Base-by-base conservation (phyloP, 495 filamentous ascomycete species). In the Darksidea phi region DNA sequence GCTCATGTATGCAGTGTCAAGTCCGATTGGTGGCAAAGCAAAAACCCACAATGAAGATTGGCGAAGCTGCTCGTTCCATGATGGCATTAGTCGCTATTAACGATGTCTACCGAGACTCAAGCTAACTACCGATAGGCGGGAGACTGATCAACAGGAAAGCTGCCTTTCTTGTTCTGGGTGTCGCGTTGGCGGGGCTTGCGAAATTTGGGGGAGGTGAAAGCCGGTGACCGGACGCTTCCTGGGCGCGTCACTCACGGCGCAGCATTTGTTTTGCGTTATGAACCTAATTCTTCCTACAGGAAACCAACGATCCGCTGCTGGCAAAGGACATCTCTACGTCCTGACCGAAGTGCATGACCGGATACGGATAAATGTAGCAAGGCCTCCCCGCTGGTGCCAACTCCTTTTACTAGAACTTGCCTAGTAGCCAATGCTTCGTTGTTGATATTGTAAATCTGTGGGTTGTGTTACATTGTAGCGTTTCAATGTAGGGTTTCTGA, bases 401-500 rank as follows among this genome's bases (percentile, higher is more conserved):
- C 41, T 43, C 18, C 41, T 43, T 43, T 43, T 43, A 20, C 41
- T 43, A 43, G 18, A 20, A 43, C 41, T 43, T 20, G 41, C 41
- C 41, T 20, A 43, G 41, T 43, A 43, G 41, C 41, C 41, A 43
- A 43, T 43, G 18, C 13, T 43, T 20, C 41, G 41, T 43, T 43
- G 18, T 20, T 43, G 41, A 43, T 20, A 20, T 43, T 43, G 41
- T 43, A 20, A 43, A 43, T 43, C 41, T 43, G 41, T 43, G 41
- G 41, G 41, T 43, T 43, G 15, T 43, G 41, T 43, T 43, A 20
- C 41, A 13, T 6, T 43, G 41, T 43, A 43, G 41, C 41, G 41
- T 43, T 43, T 43, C 41, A 20, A 43, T 43, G 41, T 43, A 43
- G 41, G 41, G 41, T 20, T 43, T 43, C 41, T 43, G 41, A 43